phyloP scores from a whole-genome alignment of 192 early-diverging fungal species.

The Coemansia sp. region DNA sequence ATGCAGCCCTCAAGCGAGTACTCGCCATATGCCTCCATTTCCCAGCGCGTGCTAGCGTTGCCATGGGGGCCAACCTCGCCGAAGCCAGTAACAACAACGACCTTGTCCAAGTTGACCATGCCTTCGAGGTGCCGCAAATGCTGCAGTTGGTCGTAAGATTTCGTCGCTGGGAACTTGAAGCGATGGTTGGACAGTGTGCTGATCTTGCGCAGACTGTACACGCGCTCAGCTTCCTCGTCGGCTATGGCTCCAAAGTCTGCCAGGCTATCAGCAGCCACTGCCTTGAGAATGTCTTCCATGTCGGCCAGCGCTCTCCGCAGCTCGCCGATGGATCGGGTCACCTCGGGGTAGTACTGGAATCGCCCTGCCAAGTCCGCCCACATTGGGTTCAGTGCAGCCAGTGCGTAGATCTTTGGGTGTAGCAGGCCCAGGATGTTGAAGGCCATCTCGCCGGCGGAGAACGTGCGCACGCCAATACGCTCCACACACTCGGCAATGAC shows the following conservation, averaged over 20 bases:
- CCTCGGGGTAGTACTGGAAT: conserved; percentile 74
- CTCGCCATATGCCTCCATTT: conserved; percentile 89
- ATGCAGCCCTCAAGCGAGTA: conserved; percentile 69
- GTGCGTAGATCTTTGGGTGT: conserved; percentile 75
- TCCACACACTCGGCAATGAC: conserved; percentile 75
- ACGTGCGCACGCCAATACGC: conserved; percentile 83
- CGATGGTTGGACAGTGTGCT: conserved; percentile 90
- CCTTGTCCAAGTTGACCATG: conserved; percentile 88
- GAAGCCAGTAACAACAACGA: conserved; percentile 91
- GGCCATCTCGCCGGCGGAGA: conserved; percentile 91
- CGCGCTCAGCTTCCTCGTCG: conserved; percentile 69
- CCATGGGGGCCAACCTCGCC: conserved; percentile 94
- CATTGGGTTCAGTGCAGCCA: conserved; percentile 76
- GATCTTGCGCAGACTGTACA: conserved; percentile 79
- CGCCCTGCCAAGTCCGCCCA: conserved; percentile 97
- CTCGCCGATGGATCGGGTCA: conserved; percentile 4
- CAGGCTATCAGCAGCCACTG: conserved; percentile 74
- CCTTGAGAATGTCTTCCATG: conserved; percentile 84
- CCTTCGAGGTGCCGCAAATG: conserved; percentile 64
- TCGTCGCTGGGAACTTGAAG: conserved; percentile 79
- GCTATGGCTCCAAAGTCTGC: conserved; percentile 78
- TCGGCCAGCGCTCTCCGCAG: conserved; percentile 66
- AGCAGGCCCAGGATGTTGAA: conserved; percentile 91
- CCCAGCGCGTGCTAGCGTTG: conserved; percentile 92
- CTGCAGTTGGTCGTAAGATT: conserved; percentile 66